Percentiles rank a stretch among this genome's conserved stretches.
phyloP scores from a whole-genome alignment of 345 rosid species.

The Salix koriyanagi region DNA sequence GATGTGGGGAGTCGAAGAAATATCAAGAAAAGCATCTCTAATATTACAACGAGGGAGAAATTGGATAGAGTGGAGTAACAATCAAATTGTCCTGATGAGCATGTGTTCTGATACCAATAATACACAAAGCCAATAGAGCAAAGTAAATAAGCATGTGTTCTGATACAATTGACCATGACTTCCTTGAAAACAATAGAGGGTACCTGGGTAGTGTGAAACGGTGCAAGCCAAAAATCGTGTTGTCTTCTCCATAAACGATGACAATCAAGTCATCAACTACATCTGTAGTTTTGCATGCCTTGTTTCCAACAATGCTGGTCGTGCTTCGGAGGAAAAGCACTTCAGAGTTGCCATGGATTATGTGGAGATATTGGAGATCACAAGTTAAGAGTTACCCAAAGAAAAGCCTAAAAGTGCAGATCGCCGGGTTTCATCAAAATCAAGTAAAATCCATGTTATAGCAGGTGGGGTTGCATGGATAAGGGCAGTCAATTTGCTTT shows the following conservation, averaged over 20 bases:
- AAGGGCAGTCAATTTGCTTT: conserved; percentile 79
- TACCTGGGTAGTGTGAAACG: background rate
- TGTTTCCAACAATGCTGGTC: background rate
- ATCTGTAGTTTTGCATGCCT: background rate
- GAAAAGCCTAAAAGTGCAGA: background rate
- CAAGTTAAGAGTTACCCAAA: background rate
- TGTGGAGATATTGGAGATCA: background rate
- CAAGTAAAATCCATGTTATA: conserved; percentile 49
- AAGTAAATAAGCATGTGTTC: too few relatives aligned
- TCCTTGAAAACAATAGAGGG: too few relatives aligned
- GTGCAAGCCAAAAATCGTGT: too few relatives aligned
- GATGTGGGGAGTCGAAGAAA: too few relatives aligned
- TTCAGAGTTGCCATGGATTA: background rate
- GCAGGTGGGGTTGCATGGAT: conserved; percentile 89
- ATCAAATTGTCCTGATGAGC: too few relatives aligned
- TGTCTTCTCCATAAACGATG: background rate
- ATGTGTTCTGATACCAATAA: too few relatives aligned
- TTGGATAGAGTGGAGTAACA: too few relatives aligned
- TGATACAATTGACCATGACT: too few relatives aligned
- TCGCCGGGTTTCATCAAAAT: conserved; percentile 15
- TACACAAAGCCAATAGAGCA: too few relatives aligned
- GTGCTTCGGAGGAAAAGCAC: background rate
- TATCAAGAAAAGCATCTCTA: too few relatives aligned
- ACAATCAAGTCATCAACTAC: background rate
- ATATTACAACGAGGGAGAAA: too few relatives aligned